phyloP scores from a whole-genome alignment of 2,329 filamentous ascomycete genomes.

The Sporothrix globosa region DNA sequence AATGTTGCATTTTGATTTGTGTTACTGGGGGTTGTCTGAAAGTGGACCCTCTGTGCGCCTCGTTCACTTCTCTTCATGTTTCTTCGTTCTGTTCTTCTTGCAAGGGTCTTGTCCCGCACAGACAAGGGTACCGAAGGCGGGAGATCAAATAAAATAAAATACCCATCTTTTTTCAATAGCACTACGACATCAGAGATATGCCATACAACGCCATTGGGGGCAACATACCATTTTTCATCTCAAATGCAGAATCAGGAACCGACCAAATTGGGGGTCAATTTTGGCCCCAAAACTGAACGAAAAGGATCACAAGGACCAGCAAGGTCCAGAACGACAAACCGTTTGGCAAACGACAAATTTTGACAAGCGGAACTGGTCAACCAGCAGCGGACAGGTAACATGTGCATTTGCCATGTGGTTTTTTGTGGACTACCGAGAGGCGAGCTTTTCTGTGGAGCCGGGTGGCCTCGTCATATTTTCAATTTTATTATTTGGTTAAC shows the following conservation, averaged over 20 bases:
- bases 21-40: neutral
- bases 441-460: slow-evolving; percentile 17
- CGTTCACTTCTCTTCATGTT: neutral
- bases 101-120: neutral
- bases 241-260: neutral
- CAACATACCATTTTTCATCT: neutral
- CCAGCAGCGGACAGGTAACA: too few species aligned
- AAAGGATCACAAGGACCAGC: neutral
- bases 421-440: slow-evolving; percentile 19
- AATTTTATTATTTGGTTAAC: neutral
- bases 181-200: slow-evolving; percentile 4
- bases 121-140: too few species aligned
- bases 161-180: neutral
- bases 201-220: neutral
- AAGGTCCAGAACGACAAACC: neutral
- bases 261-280: too few species aligned
- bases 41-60: neutral
- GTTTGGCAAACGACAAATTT: neutral
- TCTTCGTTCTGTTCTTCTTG: neutral
- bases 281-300: too few species aligned
- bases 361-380: neutral
- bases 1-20: neutral
- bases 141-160: neutral
- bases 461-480: neutral
- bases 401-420: slow-evolving; percentile 29